Evolutionary conservation across 345 rosid genomes (phyloP).

Genomic region (Nasturtium officinale): DNA sequence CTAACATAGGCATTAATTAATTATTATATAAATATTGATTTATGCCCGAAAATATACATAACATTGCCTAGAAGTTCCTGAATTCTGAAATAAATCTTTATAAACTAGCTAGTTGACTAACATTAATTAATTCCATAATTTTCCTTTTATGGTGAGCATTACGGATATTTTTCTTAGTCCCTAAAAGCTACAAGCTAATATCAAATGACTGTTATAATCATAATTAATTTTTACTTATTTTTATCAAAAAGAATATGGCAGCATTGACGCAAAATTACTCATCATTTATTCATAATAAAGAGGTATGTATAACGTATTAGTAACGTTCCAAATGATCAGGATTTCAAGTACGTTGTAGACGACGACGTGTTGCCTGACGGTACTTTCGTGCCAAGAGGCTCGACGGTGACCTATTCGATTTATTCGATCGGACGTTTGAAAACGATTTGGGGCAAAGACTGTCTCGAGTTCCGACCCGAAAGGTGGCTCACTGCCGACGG

Average conservation of each 20-base stretch:
- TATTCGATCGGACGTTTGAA: constrained; percentile 90
- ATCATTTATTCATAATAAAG: constrained; percentile 12
- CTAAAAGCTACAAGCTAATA: constrained; percentile 10
- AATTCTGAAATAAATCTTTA: constrained; percentile 9
- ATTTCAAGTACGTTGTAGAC: constrained; percentile 71
- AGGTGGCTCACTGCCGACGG: constrained; percentile 72
- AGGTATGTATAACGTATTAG: constrained; percentile 10
- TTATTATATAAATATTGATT: not conserved
- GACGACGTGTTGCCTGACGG: constrained; percentile 85
- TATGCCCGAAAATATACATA: not conserved
- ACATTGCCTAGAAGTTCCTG: not conserved
- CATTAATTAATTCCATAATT: not conserved
- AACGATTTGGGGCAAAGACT: constrained; percentile 89
- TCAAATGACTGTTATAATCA: constrained; percentile 28
- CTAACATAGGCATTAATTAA: not conserved
- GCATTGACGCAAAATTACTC: constrained; percentile 8
- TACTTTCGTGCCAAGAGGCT: constrained; percentile 74
- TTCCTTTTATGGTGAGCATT: constrained; percentile 12
- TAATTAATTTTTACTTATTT: constrained; percentile 19
- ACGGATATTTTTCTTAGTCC: not conserved
- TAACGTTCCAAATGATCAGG: constrained; percentile 43
- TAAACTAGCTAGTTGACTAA: constrained; percentile 17
- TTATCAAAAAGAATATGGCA: constrained; percentile 10
- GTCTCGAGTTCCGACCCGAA: constrained; percentile 79
- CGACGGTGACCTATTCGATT: constrained; percentile 85